phyloP scores from a whole-genome alignment of 768 basidiomycete species.

The Gyrodon lividus region DNA sequence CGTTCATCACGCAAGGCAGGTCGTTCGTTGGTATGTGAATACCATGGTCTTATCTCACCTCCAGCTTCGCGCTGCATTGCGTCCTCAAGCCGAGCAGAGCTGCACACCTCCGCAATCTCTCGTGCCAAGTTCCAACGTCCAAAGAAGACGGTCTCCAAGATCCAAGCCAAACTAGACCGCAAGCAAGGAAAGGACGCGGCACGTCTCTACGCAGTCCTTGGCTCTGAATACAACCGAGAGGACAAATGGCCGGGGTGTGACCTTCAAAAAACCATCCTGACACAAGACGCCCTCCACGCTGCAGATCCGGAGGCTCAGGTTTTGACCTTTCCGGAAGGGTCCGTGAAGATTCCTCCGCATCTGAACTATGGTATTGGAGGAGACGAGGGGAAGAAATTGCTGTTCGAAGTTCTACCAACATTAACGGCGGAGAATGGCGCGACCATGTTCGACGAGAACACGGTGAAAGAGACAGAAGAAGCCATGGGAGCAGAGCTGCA shows the following conservation, averaged over 20 bases:
- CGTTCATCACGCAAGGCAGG: constrained; percentile 23
- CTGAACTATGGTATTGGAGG: constrained; percentile 65
- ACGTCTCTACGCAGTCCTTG: constrained; percentile 70
- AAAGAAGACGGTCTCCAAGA: constrained; percentile 43
- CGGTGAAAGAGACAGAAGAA: constrained; percentile 20
- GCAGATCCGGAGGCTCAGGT: constrained; percentile 22
- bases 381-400: constrained; percentile 49
- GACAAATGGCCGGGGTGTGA: constrained; percentile 65
- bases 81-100: constrained; percentile 38
- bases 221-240: constrained; percentile 63
- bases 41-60: background rate
- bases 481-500: constrained; percentile 36
- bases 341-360: constrained; percentile 48
- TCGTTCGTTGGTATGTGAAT: background rate
- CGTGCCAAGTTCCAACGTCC: constrained; percentile 37
- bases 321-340: constrained; percentile 33
- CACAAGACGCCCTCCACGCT: constrained; percentile 45
- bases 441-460: constrained; percentile 16
- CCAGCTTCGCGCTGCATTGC: constrained; percentile 40
- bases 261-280: constrained; percentile 62
- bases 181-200: constrained; percentile 37
- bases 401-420: constrained; percentile 68
- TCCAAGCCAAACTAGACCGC: constrained; percentile 44
- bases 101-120: constrained; percentile 51
- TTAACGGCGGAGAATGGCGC: constrained; percentile 41